Percentiles rank a stretch among this genome's conserved stretches.
Evolutionary conservation across 106 monocot genomes (phyloP).

Genomic region (Allium fistulosum): DNA sequence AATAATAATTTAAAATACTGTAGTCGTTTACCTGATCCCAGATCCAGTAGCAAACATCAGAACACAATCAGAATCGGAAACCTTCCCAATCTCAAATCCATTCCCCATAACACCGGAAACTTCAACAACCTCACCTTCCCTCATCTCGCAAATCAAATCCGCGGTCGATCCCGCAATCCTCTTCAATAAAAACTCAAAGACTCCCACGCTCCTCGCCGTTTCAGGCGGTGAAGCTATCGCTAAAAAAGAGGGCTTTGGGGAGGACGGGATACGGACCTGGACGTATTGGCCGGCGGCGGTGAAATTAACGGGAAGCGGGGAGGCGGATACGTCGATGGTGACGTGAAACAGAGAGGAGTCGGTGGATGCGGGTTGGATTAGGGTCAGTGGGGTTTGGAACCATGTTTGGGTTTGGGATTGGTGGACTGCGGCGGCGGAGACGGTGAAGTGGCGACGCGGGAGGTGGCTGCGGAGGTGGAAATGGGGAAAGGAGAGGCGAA

Average conservation of each 20-base stretch:
- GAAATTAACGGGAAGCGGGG: constrained; percentile 43
- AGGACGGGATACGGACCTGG: constrained; percentile 50
- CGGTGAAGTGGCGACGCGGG: constrained; percentile 12
- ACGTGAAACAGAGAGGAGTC: constrained; percentile 66
- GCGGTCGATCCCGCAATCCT: constrained; percentile 49
- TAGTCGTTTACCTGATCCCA: constrained; percentile 58
- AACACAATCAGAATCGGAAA: constrained; percentile 15
- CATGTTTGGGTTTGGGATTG: constrained; percentile 41
- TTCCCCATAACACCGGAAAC: constrained; percentile 57
- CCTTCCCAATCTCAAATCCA: constrained; percentile 52
- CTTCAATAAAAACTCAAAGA: constrained; percentile 79
- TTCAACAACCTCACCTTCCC: constrained; percentile 64
- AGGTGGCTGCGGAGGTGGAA: constrained; percentile 23
- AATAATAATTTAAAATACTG: neutral
- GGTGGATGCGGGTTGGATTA: constrained; percentile 46
- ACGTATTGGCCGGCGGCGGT: constrained; percentile 71
- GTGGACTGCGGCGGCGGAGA: constrained; percentile 31
- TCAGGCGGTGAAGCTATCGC: constrained; percentile 77
- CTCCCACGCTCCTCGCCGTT: constrained; percentile 9
- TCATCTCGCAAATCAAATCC: constrained; percentile 49
- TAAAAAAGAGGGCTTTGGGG: constrained; percentile 48
- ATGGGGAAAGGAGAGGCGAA: constrained; percentile 11
- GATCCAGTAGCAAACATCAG: constrained; percentile 87
- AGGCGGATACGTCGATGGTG: constrained; percentile 52
- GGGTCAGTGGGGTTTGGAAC: constrained; percentile 45